phyloP scores from a whole-genome alignment of 495 filamentous ascomycete species.

The Aspergillus indologenus region DNA sequence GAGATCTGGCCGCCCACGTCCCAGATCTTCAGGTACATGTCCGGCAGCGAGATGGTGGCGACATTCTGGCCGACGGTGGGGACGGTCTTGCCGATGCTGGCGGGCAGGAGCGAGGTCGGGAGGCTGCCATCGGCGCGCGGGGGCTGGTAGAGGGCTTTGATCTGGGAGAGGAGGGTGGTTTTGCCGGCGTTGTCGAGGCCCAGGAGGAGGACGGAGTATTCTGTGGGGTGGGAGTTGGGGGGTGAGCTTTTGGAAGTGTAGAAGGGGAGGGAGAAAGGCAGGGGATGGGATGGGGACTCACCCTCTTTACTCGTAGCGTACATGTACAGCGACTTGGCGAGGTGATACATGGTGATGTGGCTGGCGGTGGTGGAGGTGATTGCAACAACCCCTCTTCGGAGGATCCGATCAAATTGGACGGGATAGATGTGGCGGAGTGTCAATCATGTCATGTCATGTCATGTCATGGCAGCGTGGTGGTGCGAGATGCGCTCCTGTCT shows the following conservation, averaged over 20 bases:
- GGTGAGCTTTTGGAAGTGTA: neutral
- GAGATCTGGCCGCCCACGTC: conserved; percentile 92
- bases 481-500: neutral
- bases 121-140: conserved; percentile 46
- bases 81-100: conserved; percentile 69
- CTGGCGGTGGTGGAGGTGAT: conserved; percentile 41
- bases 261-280: too few species aligned
- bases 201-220: conserved; percentile 96
- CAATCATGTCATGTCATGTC: conserved; percentile 22
- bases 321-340: conserved; percentile 90
- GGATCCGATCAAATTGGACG: conserved; percentile 16
- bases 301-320: conserved; percentile 95
- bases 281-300: conserved; percentile 28
- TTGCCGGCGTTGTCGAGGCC: conserved; percentile 98
- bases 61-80: conserved; percentile 98
- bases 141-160: conserved; percentile 81
- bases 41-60: conserved; percentile 76
- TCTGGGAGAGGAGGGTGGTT: conserved; percentile 94
- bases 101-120: conserved; percentile 22
- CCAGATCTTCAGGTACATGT: conserved; percentile 98
- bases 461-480: conserved; percentile 13
- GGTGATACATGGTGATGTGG: conserved; percentile 85
- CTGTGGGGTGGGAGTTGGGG: conserved; percentile 38
- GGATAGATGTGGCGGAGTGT: conserved; percentile 11
- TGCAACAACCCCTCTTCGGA: neutral